A percentile compares a stretch with the other conserved stretches of the same genome.
These are phyloP conservation scores for Sporothrix brunneoviolacea DNA, from an alignment of 2,329 filamentous ascomycete genomes.

Conservation along the genomic window DNA sequence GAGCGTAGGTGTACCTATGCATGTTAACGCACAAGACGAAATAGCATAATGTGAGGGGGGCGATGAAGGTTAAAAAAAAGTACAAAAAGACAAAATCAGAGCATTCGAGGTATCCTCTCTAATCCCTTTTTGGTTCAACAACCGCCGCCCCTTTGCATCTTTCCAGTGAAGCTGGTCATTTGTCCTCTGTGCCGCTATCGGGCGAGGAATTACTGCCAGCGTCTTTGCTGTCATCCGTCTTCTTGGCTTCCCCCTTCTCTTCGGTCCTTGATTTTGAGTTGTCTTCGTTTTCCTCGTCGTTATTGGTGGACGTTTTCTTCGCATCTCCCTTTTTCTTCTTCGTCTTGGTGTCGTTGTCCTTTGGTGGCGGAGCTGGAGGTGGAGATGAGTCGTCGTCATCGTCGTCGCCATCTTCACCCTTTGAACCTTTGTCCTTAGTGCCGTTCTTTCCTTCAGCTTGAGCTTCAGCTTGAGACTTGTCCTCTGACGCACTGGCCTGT, in stretches of 20 bases:
- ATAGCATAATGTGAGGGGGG: background rate
- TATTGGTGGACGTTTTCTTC: background rate
- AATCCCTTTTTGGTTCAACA: too few relatives aligned
- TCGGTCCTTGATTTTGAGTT: background rate
- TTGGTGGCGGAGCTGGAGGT: constrained; percentile 2
- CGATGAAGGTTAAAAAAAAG: too few relatives aligned
- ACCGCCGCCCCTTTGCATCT: too few relatives aligned
- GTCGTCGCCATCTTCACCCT: background rate
- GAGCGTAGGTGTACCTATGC: too few relatives aligned
- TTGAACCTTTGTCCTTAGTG: background rate
- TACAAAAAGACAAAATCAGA: too few relatives aligned
- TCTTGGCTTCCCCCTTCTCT: background rate
- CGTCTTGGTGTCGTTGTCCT: background rate
- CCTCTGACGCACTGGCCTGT: background rate
- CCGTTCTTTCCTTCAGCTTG: background rate
- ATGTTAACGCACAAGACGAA: too few relatives aligned
- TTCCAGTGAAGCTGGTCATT: too few relatives aligned
- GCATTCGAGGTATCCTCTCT: too few relatives aligned
- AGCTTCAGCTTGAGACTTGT: background rate
- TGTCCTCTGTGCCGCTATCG: background rate
- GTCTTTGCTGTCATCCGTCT: background rate
- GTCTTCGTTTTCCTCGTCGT: background rate
- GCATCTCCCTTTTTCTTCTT: background rate
- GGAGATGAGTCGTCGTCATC: background rate
- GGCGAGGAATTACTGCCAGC: background rate